These are phyloP conservation scores for Turnera subulata DNA, from an alignment of 345 rosid species.

Conservation along the genomic window DNA sequence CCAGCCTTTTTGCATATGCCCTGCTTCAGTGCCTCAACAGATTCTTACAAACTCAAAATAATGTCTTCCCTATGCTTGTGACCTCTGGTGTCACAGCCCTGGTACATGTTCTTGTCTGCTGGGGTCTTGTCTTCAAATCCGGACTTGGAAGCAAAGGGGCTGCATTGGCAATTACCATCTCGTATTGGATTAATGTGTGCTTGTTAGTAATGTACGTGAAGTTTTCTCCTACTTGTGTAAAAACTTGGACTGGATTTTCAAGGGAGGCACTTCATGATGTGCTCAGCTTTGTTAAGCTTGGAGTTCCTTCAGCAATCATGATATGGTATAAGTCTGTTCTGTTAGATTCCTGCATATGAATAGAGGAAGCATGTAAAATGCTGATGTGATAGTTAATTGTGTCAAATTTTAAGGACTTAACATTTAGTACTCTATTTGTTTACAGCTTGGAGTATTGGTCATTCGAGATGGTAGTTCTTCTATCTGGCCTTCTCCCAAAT, in stretches of 20 bases:
- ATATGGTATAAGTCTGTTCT: constrained; percentile 31
- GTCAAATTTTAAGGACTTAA: no score
- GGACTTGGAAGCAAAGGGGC: constrained; percentile 43
- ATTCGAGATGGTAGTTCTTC: constrained; percentile 41
- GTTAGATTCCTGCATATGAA: no score
- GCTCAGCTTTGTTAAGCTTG: constrained; percentile 42
- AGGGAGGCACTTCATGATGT: constrained; percentile 37
- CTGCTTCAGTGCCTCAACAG: constrained; percentile 60
- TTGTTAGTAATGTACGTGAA: constrained; percentile 32
- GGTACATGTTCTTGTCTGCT: constrained; percentile 36
- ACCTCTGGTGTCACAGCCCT: constrained; percentile 30
- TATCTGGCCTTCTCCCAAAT: constrained; percentile 43
- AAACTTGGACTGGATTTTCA: constrained; percentile 49
- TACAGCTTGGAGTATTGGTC: constrained; percentile 41
- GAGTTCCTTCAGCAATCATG: constrained; percentile 55
- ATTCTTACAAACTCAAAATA: constrained; percentile 58
- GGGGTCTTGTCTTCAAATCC: constrained; percentile 38
- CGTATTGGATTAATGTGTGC: constrained; percentile 41
- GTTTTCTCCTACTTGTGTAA: constrained; percentile 30
- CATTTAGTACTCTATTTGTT: neutral
- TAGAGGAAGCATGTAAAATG: no score
- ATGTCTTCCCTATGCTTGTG: constrained; percentile 45
- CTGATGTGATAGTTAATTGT: neutral
- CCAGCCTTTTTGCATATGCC: constrained; percentile 49
- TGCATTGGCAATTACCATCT: constrained; percentile 36